These are phyloP conservation scores for Epichloe gansuensis DNA, from an alignment of 2,329 filamentous ascomycete genomes.

Conservation along the genomic window DNA sequence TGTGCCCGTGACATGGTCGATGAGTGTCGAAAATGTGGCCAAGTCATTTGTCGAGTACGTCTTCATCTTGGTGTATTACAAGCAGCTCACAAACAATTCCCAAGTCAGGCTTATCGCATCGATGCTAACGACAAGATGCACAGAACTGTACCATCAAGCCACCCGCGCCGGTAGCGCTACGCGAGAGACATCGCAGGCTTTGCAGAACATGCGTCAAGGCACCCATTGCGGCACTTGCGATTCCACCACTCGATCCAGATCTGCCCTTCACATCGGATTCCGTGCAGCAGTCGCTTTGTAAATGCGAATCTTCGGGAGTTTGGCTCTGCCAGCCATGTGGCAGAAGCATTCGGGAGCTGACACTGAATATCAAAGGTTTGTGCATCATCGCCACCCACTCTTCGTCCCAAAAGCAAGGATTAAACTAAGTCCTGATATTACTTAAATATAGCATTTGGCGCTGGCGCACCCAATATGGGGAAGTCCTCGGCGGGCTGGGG, in stretches of 20 bases:
- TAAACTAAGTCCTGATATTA: not conserved
- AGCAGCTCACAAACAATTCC: not conserved
- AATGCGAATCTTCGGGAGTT: conserved; percentile 44
- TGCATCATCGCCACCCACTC: conserved; percentile 1
- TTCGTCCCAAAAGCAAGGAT: not conserved
- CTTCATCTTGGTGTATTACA: not conserved
- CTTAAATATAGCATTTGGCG: conserved; percentile 55
- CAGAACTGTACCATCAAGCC: conserved; percentile 88
- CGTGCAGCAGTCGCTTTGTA: conserved; percentile 45
- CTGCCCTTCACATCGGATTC: conserved; percentile 37
- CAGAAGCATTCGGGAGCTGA: conserved; percentile 51
- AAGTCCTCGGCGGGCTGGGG: conserved; percentile 67
- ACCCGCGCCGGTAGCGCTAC: conserved; percentile 53
- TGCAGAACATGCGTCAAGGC: conserved; percentile 64
- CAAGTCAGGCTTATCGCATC: not conserved
- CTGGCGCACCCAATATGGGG: conserved; percentile 78
- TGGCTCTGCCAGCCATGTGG: conserved; percentile 86
- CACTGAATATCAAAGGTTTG: conserved; percentile 45
- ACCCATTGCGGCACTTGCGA: conserved; percentile 47
- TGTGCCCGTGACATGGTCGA: conserved; percentile 84
- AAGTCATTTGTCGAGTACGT: conserved; percentile 69
- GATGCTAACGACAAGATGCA: conserved; percentile 3
- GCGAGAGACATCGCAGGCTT: conserved; percentile 67
- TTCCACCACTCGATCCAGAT: conserved; percentile 30
- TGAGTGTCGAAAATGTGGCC: conserved; percentile 67